Conservation (phyloP, 2,329 filamentous ascomycete genomes). For the Lachnellula occidentalis region DNA sequence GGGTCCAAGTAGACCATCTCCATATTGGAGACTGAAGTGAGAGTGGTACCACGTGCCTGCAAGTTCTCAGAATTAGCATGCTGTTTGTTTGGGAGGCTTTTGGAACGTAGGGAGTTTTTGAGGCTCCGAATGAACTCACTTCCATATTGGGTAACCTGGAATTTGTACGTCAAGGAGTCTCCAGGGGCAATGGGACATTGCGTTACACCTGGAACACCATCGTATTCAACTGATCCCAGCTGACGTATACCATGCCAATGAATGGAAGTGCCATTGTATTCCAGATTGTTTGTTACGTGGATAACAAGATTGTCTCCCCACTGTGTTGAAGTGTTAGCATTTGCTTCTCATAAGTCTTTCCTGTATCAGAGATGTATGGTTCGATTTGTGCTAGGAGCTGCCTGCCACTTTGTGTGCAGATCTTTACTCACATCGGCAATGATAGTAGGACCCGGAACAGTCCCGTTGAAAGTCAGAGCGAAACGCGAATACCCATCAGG, state of each 20-base stretch:
- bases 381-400: too few relatives aligned
- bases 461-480: constrained; percentile 43
- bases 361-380: too few relatives aligned
- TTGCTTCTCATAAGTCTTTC: too few relatives aligned
- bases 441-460: constrained; percentile 35
- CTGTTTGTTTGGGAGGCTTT: too few relatives aligned
- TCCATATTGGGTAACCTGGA: constrained; percentile 26
- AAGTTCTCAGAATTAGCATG: too few relatives aligned
- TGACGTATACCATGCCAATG: constrained; percentile 48
- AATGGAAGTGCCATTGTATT: constrained; percentile 42
- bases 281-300: constrained; percentile 32
- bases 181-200: constrained; percentile 66
- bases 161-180: constrained; percentile 36
- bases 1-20: constrained; percentile 43
- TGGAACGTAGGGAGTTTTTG: too few relatives aligned
- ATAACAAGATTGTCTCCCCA: constrained; percentile 32
- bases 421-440: constrained; percentile 29
- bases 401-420: too few relatives aligned
- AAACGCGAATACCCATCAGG: constrained; percentile 43
- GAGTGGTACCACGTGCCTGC: constrained; percentile 28
- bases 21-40: constrained; percentile 27
- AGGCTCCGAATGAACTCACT: too few relatives aligned
- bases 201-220: constrained; percentile 39
- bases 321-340: too few relatives aligned
- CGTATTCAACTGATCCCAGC: constrained; percentile 34